These are phyloP conservation scores for Hypoxylon rickii DNA, from an alignment of 495 filamentous ascomycete species.

Conservation along the genomic window DNA sequence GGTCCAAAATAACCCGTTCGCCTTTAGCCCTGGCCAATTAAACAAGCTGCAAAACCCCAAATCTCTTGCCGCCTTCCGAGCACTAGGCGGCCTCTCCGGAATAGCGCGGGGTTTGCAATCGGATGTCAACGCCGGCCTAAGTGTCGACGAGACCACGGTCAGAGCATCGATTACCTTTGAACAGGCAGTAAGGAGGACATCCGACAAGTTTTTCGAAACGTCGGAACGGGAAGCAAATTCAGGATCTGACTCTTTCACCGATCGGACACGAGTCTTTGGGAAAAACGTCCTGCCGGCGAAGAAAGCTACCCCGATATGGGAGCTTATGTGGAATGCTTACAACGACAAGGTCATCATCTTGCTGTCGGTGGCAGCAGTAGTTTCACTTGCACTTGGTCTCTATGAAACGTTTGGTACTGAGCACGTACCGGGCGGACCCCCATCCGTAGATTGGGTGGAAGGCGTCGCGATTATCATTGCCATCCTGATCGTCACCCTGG, in stretches of 20 bases:
- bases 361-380: constrained; percentile 74
- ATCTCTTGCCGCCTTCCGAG: constrained; percentile 74
- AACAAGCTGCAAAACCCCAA: constrained; percentile 83
- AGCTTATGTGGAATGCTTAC: constrained; percentile 80
- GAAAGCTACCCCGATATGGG: constrained; percentile 70
- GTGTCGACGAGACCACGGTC: constrained; percentile 70
- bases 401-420: constrained; percentile 57
- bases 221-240: constrained; percentile 15
- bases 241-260: constrained; percentile 39
- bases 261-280: constrained; percentile 71
- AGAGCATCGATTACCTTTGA: constrained; percentile 72
- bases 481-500: constrained; percentile 69
- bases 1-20: constrained; percentile 78
- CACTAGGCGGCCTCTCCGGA: constrained; percentile 75
- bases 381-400: constrained; percentile 83
- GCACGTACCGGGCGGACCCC: constrained; percentile 48
- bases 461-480: constrained; percentile 74
- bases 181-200: constrained; percentile 50
- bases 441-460: constrained; percentile 76
- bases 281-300: constrained; percentile 72
- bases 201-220: constrained; percentile 21
- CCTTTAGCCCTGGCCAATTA: constrained; percentile 80
- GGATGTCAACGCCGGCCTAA: constrained; percentile 68
- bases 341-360: constrained; percentile 84
- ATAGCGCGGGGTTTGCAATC: constrained; percentile 78